Evolutionary conservation across 768 basidiomycete species (phyloP).

Genomic region (Obba rivulosa): DNA sequence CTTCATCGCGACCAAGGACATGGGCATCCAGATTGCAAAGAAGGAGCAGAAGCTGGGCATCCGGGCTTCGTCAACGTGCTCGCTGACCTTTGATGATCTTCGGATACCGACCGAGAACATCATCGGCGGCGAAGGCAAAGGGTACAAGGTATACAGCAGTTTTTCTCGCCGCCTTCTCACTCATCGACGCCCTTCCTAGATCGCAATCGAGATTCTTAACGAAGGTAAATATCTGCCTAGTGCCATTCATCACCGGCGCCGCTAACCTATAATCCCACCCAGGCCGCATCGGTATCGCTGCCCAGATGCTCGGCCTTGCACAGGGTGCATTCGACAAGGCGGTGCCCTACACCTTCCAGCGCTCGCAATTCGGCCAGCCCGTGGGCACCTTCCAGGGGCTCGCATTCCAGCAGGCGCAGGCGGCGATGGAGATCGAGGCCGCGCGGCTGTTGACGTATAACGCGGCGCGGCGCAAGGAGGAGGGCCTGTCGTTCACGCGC

Average conservation of each 20-base stretch:
- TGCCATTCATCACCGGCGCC: background rate
- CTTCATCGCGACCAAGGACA: conserved; percentile 92
- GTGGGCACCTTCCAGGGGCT: conserved; percentile 95
- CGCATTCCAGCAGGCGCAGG: conserved; percentile 90
- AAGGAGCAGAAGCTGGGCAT: conserved; percentile 99
- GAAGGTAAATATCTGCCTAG: conserved; percentile 49
- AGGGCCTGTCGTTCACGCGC: conserved; percentile 78
- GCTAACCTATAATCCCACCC: background rate
- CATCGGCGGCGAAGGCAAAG: conserved; percentile 87
- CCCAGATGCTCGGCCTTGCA: conserved; percentile 97
- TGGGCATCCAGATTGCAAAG: conserved; percentile 96
- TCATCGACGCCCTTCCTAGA: conserved; percentile 31
- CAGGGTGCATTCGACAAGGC: conserved; percentile 96
- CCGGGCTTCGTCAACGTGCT: conserved; percentile 91
- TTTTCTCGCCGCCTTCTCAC: background rate
- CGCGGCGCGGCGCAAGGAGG: conserved; percentile 91
- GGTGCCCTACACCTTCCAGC: conserved; percentile 92
- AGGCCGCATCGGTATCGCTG: conserved; percentile 95
- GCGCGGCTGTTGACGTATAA: conserved; percentile 94
- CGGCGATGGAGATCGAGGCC: conserved; percentile 84
- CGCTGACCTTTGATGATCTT: conserved; percentile 91
- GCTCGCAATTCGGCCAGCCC: conserved; percentile 90
- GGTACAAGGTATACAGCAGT: conserved; percentile 62
- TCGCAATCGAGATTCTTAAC: conserved; percentile 95
- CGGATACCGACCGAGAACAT: conserved; percentile 83